Conservation (phyloP, 2,329 filamentous ascomycete species). For the Curvularia sp. region DNA sequence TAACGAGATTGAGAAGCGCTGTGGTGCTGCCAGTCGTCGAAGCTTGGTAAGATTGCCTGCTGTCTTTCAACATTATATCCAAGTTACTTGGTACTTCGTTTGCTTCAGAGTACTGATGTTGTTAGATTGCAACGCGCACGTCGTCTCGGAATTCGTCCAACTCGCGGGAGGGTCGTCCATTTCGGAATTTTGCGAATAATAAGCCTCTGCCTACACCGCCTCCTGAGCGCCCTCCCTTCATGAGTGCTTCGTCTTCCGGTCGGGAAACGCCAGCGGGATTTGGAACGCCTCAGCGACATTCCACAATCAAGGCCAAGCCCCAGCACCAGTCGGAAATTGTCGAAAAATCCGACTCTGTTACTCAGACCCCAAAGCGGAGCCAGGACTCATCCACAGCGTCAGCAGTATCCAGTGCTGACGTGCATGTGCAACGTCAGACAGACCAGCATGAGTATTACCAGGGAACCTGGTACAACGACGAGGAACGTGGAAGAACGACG, state of each 20-base stretch:
- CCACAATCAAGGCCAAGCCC: slow-evolving; percentile 23
- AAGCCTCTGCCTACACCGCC: slow-evolving; percentile 47
- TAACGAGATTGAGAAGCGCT: slow-evolving; percentile 83
- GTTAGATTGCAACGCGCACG: slow-evolving; percentile 48
- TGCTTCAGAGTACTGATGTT: slow-evolving; percentile 19
- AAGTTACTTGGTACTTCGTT: slow-evolving; percentile 1
- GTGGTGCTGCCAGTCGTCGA: slow-evolving; percentile 80
- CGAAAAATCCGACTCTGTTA: slow-evolving; percentile 29
- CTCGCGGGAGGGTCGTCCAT: slow-evolving; percentile 42
- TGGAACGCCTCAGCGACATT: slow-evolving; percentile 24
- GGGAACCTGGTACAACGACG: slow-evolving; percentile 32
- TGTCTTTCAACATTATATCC: neutral
- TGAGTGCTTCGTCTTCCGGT: slow-evolving; percentile 26
- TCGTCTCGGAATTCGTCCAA: slow-evolving; percentile 48
- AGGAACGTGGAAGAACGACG: slow-evolving; percentile 23
- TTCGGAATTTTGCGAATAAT: slow-evolving; percentile 44
- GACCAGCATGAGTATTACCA: slow-evolving; percentile 33
- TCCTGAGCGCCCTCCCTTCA: slow-evolving; percentile 38
- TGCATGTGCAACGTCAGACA: slow-evolving; percentile 24
- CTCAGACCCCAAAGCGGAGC: slow-evolving; percentile 29
- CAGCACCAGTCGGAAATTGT: slow-evolving; percentile 27
- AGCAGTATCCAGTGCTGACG: slow-evolving; percentile 23
- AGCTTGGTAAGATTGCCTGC: slow-evolving; percentile 66
- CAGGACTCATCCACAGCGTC: slow-evolving; percentile 24
- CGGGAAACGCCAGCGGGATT: slow-evolving; percentile 25